A percentile compares a stretch with the other conserved stretches of the same genome.
Conservation (phyloP, 176 grass and related monocot genomes). For the Aegilops tauschii region DNA sequence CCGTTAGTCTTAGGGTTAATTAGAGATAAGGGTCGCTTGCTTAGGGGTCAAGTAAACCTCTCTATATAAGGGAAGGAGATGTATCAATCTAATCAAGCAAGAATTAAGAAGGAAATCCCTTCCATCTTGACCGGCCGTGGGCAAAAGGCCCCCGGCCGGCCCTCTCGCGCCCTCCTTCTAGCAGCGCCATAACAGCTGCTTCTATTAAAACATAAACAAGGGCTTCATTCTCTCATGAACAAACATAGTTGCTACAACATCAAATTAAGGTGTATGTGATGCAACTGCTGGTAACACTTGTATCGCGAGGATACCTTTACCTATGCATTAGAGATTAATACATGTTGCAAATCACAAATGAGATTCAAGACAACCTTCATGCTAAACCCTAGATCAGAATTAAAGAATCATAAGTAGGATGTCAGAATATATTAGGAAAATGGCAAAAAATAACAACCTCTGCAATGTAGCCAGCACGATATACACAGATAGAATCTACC, state of each 20-base stretch:
- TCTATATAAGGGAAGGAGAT: too few species aligned
- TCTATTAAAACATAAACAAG: not conserved
- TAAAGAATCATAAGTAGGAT: not conserved
- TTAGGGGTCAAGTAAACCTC: too few species aligned
- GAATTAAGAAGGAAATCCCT: too few species aligned
- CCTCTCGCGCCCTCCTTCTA: too few species aligned
- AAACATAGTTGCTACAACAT: not conserved
- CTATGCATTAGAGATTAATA: slow-evolving; percentile 1
- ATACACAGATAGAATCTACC: slow-evolving; percentile 76
- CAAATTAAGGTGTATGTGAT: slow-evolving; percentile 2
- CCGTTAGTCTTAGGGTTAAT: too few species aligned
- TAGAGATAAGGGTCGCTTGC: too few species aligned
- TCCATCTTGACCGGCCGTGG: too few species aligned
- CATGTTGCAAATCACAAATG: not conserved
- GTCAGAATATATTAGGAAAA: not conserved
- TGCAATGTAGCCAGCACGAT: slow-evolving; percentile 91
- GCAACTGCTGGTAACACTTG: not conserved
- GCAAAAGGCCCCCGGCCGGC: too few species aligned
- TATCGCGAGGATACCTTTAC: not conserved
- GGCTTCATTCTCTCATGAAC: not conserved
- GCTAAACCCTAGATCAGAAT: not conserved
- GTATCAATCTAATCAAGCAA: too few species aligned
- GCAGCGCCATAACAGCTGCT: not conserved
- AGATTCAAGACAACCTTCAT: not conserved
- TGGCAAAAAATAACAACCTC: slow-evolving; percentile 48